A percentile compares a stretch with the other conserved stretches of the same genome.
These are phyloP conservation scores for Yamadazyma scolyti DNA, from an alignment of 805 yeast species.

Conservation along the genomic window DNA sequence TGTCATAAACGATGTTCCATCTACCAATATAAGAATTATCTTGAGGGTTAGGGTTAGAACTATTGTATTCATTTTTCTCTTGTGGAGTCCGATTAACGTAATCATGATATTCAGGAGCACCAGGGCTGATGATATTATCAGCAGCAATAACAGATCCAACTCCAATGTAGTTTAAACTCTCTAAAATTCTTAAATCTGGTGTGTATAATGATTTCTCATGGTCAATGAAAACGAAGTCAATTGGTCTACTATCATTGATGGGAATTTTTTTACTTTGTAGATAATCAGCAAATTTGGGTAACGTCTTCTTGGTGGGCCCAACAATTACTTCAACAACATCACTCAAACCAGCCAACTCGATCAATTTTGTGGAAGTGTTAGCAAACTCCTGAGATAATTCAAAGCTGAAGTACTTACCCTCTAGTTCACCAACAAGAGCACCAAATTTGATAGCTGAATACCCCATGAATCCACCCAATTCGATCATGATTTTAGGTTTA, in stretches of 20 bases:
- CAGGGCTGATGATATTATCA: slow-evolving; percentile 33
- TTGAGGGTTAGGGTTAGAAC: slow-evolving; percentile 16
- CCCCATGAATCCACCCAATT: slow-evolving; percentile 32
- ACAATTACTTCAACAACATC: slow-evolving; percentile 26
- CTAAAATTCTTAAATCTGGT: slow-evolving; percentile 41
- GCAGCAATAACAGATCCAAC: slow-evolving; percentile 38
- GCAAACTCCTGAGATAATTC: slow-evolving; percentile 31
- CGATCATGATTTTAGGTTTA: slow-evolving; percentile 25
- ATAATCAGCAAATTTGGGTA: slow-evolving; percentile 20
- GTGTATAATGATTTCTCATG: slow-evolving; percentile 36
- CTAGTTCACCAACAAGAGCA: slow-evolving; percentile 17
- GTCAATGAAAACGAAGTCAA: slow-evolving; percentile 39
- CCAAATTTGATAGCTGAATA: slow-evolving; percentile 36
- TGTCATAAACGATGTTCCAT: slow-evolving; percentile 32
- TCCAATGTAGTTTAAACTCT: slow-evolving; percentile 33
- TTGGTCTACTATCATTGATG: slow-evolving; percentile 10
- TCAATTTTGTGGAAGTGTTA: slow-evolving; percentile 19
- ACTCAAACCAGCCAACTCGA: slow-evolving; percentile 32
- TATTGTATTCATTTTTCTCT: slow-evolving; percentile 29
- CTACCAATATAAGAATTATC: slow-evolving; percentile 34
- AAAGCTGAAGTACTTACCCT: slow-evolving; percentile 30
- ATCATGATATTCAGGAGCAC: slow-evolving; percentile 35
- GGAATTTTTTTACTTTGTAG: slow-evolving; percentile 6
- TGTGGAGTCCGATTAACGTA: slow-evolving; percentile 38
- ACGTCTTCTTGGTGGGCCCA: slow-evolving; percentile 27